phyloP scores from a whole-genome alignment of 352 stramenopile species.

The Globisporangium yorkense region DNA sequence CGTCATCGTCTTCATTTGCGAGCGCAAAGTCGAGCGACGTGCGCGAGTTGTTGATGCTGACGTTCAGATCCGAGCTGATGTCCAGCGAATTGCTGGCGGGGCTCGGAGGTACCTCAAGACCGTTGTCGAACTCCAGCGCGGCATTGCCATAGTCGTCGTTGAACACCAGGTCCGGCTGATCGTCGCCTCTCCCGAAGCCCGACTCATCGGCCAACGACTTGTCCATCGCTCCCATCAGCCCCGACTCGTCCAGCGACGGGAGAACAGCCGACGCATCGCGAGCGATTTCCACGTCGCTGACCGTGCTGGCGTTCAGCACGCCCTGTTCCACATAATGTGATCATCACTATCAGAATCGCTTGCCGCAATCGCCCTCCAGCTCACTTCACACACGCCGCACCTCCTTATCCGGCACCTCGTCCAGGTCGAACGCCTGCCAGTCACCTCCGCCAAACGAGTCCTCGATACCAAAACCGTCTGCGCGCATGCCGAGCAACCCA shows the following conservation, averaged over 20 bases:
- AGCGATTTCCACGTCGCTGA: slow-evolving; percentile 82
- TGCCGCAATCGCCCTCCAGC: not conserved
- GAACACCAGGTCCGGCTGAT: slow-evolving; percentile 45
- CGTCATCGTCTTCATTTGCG: slow-evolving; percentile 30
- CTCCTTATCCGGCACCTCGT: slow-evolving; percentile 55
- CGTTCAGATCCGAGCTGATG: slow-evolving; percentile 64
- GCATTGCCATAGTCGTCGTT: slow-evolving; percentile 57
- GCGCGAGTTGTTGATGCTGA: slow-evolving; percentile 59
- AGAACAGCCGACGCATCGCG: slow-evolving; percentile 58
- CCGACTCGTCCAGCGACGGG: slow-evolving; percentile 50
- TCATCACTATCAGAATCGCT: not conserved
- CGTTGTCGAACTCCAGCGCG: slow-evolving; percentile 37
- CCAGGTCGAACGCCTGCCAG: slow-evolving; percentile 81
- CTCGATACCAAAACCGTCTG: slow-evolving; percentile 63
- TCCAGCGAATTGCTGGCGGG: slow-evolving; percentile 42
- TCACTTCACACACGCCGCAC: not conserved
- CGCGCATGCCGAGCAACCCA: not conserved
- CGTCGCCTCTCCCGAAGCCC: slow-evolving; percentile 19
- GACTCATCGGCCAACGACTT: slow-evolving; percentile 46
- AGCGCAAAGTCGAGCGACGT: slow-evolving; percentile 65
- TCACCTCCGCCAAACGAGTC: slow-evolving; percentile 75
- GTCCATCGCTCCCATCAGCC: slow-evolving; percentile 32
- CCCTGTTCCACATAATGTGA: slow-evolving; percentile 8
- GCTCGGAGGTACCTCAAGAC: slow-evolving; percentile 26
- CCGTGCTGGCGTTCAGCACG: slow-evolving; percentile 49